These are phyloP conservation scores for Candida silvicultrix DNA, from an alignment of 805 yeast species.

Conservation along the genomic window DNA sequence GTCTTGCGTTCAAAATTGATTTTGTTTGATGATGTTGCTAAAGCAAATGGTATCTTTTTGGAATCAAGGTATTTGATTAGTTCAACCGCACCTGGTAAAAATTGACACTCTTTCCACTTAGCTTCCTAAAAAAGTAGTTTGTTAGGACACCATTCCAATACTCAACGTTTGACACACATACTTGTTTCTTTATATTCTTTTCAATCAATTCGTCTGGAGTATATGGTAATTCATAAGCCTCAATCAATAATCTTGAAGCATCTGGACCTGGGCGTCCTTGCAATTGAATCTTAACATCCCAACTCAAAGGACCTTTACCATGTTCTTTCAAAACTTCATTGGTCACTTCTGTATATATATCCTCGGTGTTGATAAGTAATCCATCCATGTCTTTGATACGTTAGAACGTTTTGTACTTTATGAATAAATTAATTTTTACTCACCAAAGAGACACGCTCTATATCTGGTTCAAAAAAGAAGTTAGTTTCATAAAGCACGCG, in stretches of 20 bases:
- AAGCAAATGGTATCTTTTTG: conserved; percentile 67
- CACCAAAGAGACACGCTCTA: conserved; percentile 71
- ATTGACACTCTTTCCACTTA: conserved; percentile 58
- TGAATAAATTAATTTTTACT: conserved; percentile 20
- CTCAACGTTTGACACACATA: not conserved
- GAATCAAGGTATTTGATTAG: conserved; percentile 48
- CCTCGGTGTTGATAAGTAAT: conserved; percentile 85
- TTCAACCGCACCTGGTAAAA: conserved; percentile 83
- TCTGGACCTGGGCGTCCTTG: conserved; percentile 90
- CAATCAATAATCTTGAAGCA: conserved; percentile 59
- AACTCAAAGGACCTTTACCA: conserved; percentile 76
- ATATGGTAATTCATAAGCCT: conserved; percentile 60
- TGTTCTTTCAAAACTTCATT: conserved; percentile 58
- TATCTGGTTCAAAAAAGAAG: conserved; percentile 6
- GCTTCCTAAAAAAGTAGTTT: conserved; percentile 5
- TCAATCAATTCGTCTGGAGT: conserved; percentile 59
- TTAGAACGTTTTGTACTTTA: not conserved
- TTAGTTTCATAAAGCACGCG: too few species aligned
- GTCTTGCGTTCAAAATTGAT: conserved; percentile 69
- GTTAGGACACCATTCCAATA: not conserved
- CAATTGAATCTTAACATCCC: conserved; percentile 82
- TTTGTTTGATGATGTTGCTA: conserved; percentile 79
- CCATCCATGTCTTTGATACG: conserved; percentile 80
- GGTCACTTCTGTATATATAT: conserved; percentile 76
- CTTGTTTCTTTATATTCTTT: conserved; percentile 44